phyloP scores from a whole-genome alignment of 768 basidiomycete genomes.

The Astraeus odoratus region DNA sequence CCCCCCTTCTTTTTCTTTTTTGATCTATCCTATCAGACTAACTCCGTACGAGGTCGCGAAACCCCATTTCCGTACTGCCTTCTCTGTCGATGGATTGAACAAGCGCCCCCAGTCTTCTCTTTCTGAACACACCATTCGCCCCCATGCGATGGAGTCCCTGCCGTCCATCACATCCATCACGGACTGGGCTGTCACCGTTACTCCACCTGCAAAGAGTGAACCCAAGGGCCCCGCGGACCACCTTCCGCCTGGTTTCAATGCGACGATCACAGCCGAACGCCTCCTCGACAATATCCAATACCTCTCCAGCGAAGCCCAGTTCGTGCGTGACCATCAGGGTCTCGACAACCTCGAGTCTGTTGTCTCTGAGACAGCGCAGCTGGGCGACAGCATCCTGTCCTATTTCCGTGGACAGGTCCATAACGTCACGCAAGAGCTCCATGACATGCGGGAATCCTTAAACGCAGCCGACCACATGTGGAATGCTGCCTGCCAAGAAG shows the following conservation, averaged over 20 bases:
- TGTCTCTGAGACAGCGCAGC: constrained; percentile 41
- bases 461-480: constrained; percentile 39
- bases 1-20: too few species aligned
- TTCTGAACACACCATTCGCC: constrained; percentile 50
- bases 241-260: constrained; percentile 38
- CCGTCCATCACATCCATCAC: constrained; percentile 45
- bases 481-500: constrained; percentile 36
- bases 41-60: constrained; percentile 64
- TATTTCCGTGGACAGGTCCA: constrained; percentile 49
- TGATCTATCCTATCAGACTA: constrained; percentile 34
- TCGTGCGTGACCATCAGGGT: constrained; percentile 31
- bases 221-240: constrained; percentile 29
- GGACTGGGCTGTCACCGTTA: constrained; percentile 20
- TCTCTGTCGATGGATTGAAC: constrained; percentile 43
- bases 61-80: constrained; percentile 58
- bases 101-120: constrained; percentile 46
- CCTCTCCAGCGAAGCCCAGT: constrained; percentile 37
- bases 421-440: constrained; percentile 44
- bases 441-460: constrained; percentile 38
- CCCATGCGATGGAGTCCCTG: constrained; percentile 33
- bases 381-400: constrained; percentile 39
- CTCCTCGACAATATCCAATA: constrained; percentile 50
- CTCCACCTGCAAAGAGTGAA: constrained; percentile 11
- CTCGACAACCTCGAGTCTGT: constrained; percentile 39
- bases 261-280: constrained; percentile 36